Conservation (phyloP, 305 asterid genomes). For the Andrographis paniculata region DNA sequence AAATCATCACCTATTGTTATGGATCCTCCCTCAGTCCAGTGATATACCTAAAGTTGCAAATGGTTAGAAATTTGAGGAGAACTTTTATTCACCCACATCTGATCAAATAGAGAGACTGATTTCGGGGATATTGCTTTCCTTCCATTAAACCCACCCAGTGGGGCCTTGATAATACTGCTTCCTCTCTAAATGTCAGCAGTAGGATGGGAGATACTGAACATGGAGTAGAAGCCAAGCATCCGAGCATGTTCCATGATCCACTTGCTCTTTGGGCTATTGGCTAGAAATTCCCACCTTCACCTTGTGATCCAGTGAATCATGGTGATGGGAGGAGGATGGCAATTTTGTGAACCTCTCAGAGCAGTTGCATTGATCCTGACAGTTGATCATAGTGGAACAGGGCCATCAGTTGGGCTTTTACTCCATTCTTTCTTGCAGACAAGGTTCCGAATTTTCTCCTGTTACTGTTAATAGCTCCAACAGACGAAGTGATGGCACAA, state of each 20-base stretch:
- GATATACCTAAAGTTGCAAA: too few relatives aligned
- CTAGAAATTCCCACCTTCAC: slow-evolving; percentile 48
- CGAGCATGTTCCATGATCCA: slow-evolving; percentile 66
- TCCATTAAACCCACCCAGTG: too few relatives aligned
- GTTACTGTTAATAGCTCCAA: slow-evolving; percentile 22
- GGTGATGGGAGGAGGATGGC: slow-evolving; percentile 32
- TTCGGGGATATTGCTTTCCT: too few relatives aligned
- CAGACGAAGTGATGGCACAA: slow-evolving; percentile 21
- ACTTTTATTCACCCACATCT: too few relatives aligned
- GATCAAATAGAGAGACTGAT: too few relatives aligned
- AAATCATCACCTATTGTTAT: too few relatives aligned
- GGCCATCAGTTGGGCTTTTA: slow-evolving; percentile 21
- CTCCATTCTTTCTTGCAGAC: slow-evolving; percentile 22
- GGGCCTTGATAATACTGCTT: slow-evolving; percentile 25
- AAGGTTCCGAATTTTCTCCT: slow-evolving; percentile 22
- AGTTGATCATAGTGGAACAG: slow-evolving; percentile 34
- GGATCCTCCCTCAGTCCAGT: too few relatives aligned
- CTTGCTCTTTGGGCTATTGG: slow-evolving; percentile 58
- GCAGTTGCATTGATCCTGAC: slow-evolving; percentile 31
- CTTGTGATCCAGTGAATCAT: slow-evolving; percentile 20
- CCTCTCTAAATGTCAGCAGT: too few relatives aligned
- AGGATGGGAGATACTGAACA: slow-evolving; percentile 18
- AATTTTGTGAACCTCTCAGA: slow-evolving; percentile 40
- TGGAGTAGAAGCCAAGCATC: slow-evolving; percentile 41
- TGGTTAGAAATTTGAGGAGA: too few relatives aligned